Conservation (phyloP, 164 flowering plant genomes). For the Hamamelis virginiana region DNA sequence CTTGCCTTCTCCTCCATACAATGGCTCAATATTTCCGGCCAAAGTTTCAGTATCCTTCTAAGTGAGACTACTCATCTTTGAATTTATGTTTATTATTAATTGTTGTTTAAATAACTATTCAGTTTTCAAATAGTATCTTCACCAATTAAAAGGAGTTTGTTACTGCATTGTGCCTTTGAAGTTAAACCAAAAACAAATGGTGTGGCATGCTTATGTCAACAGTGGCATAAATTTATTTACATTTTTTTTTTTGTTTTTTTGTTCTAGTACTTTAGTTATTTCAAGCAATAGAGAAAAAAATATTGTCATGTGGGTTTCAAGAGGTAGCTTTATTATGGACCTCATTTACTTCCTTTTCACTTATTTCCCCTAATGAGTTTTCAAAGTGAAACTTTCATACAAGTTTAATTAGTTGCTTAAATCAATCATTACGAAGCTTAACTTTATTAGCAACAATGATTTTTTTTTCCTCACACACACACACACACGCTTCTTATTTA, state of each 20-base stretch:
- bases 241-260: no score
- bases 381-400: neutral
- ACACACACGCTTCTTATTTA: no score
- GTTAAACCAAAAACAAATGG: neutral
- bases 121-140: neutral
- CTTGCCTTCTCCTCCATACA: constrained; percentile 95
- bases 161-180: constrained; percentile 2
- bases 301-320: no score
- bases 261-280: neutral
- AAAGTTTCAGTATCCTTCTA: constrained; percentile 74
- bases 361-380: neutral
- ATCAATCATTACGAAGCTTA: no score
- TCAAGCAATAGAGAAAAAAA: neutral
- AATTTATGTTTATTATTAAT: neutral
- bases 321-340: neutral
- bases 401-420: neutral
- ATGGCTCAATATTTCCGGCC: constrained; percentile 92
- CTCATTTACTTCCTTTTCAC: neutral
- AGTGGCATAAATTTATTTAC: neutral
- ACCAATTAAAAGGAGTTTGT: neutral
- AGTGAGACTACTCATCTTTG: neutral
- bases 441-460: no score
- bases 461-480: no score
- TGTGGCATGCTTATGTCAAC: neutral
- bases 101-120: neutral